Conservation (phyloP, 495 filamentous ascomycete genomes). For the Xylaria curta region DNA sequence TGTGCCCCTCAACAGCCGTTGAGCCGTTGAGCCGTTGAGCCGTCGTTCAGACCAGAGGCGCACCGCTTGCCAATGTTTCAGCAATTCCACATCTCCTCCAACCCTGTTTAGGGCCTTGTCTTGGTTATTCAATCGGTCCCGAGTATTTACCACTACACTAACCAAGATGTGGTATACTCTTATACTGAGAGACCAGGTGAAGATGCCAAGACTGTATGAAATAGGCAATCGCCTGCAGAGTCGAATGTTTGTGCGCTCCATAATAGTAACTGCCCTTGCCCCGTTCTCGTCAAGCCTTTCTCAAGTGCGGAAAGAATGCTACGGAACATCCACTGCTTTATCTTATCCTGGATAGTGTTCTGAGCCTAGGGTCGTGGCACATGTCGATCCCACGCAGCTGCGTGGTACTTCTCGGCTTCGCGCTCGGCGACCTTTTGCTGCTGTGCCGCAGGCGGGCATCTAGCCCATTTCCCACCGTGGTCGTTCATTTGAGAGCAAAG, state of each 20-base stretch:
- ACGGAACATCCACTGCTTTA: neutral
- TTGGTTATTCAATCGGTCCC: conserved; percentile 17
- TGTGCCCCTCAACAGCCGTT: conserved; percentile 7
- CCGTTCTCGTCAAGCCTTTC: neutral
- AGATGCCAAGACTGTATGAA: neutral
- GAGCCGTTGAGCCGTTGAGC: conserved; percentile 7
- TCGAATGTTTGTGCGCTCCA: neutral
- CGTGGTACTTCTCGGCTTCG: conserved; percentile 21
- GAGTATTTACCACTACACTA: neutral
- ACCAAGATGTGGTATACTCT: neutral
- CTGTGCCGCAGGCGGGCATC: conserved; percentile 29
- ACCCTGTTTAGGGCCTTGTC: neutral
- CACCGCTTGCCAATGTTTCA: neutral
- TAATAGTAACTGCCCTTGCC: neutral
- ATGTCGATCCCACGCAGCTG: conserved; percentile 18
- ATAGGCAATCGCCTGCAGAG: neutral
- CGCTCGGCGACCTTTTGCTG: conserved; percentile 5
- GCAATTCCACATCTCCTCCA: neutral
- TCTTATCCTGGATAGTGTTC: neutral
- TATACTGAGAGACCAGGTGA: neutral
- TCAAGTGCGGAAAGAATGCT: conserved; percentile 8
- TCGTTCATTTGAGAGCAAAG: conserved; percentile 12
- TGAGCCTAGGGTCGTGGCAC: conserved; percentile 3
- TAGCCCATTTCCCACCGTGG: conserved; percentile 1
- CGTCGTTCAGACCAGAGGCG: conserved; percentile 13